phyloP scores from a whole-genome alignment of 2,329 filamentous ascomycete species.

The Exophiala viscosa region DNA sequence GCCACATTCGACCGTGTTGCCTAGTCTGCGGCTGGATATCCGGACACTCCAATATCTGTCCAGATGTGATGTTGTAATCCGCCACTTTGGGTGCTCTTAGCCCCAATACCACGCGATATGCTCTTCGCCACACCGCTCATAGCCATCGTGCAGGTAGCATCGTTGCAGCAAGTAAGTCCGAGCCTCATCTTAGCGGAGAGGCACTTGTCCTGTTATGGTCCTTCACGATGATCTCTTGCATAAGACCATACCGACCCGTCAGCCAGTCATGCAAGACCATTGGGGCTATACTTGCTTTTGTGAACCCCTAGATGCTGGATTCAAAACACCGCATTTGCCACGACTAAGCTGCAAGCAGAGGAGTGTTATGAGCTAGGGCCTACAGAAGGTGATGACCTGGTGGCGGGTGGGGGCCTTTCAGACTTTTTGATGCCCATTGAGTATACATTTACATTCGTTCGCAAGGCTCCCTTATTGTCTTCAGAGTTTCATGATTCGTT shows the following conservation, averaged over 20 bases:
- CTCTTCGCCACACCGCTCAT: constrained; percentile 15
- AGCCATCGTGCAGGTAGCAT: constrained; percentile 7
- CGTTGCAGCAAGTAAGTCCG: constrained; percentile 12
- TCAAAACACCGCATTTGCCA: constrained; percentile 14
- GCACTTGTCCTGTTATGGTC: constrained; percentile 6
- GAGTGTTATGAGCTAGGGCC: constrained; percentile 1
- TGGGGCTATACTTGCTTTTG: constrained; percentile 6
- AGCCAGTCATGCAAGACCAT: constrained; percentile 7
- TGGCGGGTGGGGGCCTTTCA: too few species aligned
- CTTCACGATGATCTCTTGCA: constrained; percentile 6
- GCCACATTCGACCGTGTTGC: too few species aligned
- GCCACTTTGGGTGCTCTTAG: not conserved
- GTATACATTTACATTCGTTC: too few species aligned
- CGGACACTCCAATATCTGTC: too few species aligned
- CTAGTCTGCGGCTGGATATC: too few species aligned
- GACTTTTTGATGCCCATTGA: too few species aligned
- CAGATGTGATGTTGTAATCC: not conserved
- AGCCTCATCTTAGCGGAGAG: constrained; percentile 5
- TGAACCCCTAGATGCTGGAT: constrained; percentile 1
- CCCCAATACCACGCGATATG: not conserved
- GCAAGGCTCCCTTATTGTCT: too few species aligned
- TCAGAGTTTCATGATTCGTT: too few species aligned
- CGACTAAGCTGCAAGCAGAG: constrained; percentile 10
- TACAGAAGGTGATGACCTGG: not conserved
- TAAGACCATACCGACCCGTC: not conserved